A percentile compares a stretch with the other conserved stretches of the same genome.
Evolutionary conservation across 2,329 filamentous ascomycete species (phyloP).

Genomic region (Emergomyces pasteurianus): DNA sequence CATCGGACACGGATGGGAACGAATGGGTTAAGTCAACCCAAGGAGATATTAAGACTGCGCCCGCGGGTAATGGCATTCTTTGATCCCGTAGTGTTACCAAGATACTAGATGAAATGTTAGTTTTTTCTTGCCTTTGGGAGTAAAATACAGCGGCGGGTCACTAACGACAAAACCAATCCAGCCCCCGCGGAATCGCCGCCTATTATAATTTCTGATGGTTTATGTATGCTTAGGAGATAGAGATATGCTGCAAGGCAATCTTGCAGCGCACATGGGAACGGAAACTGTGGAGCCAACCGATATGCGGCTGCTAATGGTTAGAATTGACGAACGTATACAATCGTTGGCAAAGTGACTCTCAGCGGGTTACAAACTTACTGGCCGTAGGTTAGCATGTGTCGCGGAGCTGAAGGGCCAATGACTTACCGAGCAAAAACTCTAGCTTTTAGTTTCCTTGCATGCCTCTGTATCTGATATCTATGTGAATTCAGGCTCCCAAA

Average conservation of each 20-base stretch:
- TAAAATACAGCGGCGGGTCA: not conserved
- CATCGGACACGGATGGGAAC: conserved; percentile 72
- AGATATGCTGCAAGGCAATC: conserved; percentile 86
- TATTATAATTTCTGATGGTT: conserved; percentile 70
- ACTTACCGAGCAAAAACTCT: conserved; percentile 62
- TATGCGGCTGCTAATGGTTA: conserved; percentile 48
- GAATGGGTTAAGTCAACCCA: conserved; percentile 96
- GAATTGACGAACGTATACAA: not conserved
- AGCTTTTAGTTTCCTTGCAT: conserved; percentile 86
- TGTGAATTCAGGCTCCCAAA: conserved; percentile 95
- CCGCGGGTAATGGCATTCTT: conserved; percentile 72
- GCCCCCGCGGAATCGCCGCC: conserved; percentile 90
- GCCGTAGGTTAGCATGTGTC: not conserved
- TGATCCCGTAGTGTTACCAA: conserved; percentile 72
- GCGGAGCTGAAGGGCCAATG: conserved; percentile 13
- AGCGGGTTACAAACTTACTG: not conserved
- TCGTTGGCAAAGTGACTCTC: not conserved
- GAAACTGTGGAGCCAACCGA: conserved; percentile 81
- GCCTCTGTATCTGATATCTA: conserved; percentile 93
- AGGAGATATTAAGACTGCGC: conserved; percentile 80
- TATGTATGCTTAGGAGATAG: conserved; percentile 62
- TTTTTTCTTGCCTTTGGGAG: not conserved
- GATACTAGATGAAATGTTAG: conserved; percentile 37
- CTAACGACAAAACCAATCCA: conserved; percentile 64
- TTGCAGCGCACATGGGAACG: conserved; percentile 84